Conservation (phyloP, 495 filamentous ascomycete genomes). For the Aspergillus mulundensis region DNA sequence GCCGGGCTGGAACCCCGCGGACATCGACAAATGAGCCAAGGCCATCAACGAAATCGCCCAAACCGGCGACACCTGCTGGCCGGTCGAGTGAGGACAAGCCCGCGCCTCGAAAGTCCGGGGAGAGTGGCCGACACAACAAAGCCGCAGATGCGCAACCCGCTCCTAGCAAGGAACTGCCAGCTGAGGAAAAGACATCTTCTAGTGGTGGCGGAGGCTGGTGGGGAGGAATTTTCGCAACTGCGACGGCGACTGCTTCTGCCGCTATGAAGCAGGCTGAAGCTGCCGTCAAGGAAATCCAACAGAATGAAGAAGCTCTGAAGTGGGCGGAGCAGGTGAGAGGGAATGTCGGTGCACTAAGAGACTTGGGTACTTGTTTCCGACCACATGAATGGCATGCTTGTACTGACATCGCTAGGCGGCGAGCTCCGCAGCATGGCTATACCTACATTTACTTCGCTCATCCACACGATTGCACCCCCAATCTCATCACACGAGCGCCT, state of each 20-base stretch:
- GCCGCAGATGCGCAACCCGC: constrained; percentile 36
- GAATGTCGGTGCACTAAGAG: constrained; percentile 77
- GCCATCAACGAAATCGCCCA: constrained; percentile 50
- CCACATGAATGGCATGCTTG: background rate
- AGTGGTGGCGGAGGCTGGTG: constrained; percentile 76
- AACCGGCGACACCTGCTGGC: constrained; percentile 55
- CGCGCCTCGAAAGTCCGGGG: constrained; percentile 63
- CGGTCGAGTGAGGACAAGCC: constrained; percentile 58
- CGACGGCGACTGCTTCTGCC: constrained; percentile 55
- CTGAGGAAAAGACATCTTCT: constrained; percentile 23
- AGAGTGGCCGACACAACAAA: constrained; percentile 62
- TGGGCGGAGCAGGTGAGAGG: constrained; percentile 95
- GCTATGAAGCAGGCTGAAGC: constrained; percentile 94
- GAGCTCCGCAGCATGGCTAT: constrained; percentile 85
- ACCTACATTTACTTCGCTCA: constrained; percentile 89
- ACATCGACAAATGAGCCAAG: constrained; percentile 54
- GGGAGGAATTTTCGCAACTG: constrained; percentile 72
- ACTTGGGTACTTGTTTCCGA: constrained; percentile 59
- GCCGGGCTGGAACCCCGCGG: constrained; percentile 80
- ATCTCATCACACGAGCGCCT: constrained; percentile 97
- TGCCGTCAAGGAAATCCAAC: constrained; percentile 89
- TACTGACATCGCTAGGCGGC: constrained; percentile 56
- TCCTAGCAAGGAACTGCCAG: constrained; percentile 25
- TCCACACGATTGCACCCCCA: constrained; percentile 91
- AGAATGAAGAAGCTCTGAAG: constrained; percentile 91